Percentiles rank a stretch among this genome's conserved stretches.
Conservation (phyloP, 768 basidiomycete species). For the Lactifluus volemus region DNA sequence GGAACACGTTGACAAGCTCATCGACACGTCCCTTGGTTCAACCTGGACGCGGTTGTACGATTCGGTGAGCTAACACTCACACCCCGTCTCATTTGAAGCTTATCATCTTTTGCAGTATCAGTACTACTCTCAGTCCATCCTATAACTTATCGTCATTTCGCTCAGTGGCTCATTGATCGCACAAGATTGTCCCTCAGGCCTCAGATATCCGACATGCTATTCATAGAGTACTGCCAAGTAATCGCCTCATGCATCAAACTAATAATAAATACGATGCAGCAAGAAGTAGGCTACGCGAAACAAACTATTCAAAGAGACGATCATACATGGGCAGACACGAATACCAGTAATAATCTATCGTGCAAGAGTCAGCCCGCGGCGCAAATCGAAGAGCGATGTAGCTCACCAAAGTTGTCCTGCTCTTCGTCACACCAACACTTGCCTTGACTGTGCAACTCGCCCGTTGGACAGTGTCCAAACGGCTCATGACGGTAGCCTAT, state of each 20-base stretch:
- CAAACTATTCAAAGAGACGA: conserved; percentile 13
- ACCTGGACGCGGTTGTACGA: conserved; percentile 96
- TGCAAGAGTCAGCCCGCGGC: conserved; percentile 3
- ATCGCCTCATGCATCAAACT: conserved; percentile 3
- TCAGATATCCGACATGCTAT: background rate
- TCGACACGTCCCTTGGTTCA: conserved; percentile 84
- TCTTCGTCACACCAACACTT: conserved; percentile 78
- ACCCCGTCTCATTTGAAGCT: background rate
- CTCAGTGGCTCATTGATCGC: background rate
- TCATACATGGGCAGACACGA: conserved; percentile 50
- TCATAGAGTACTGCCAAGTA: background rate
- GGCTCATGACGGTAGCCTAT: conserved; percentile 91
- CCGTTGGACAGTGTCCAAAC: conserved; percentile 87
- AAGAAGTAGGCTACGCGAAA: background rate
- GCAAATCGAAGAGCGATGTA: background rate
- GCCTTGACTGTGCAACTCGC: conserved; percentile 61
- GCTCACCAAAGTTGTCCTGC: conserved; percentile 63
- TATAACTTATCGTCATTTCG: conserved; percentile 31
- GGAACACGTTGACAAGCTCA: conserved; percentile 82
- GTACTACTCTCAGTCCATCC: conserved; percentile 88
- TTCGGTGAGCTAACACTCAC: conserved; percentile 47
- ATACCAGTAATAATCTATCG: conserved; percentile 74
- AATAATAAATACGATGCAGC: conserved; percentile 8
- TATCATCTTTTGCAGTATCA: conserved; percentile 52
- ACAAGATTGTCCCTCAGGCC: background rate